Conservation (phyloP, 2,329 filamentous ascomycete species). For the Verticillium longisporum region DNA sequence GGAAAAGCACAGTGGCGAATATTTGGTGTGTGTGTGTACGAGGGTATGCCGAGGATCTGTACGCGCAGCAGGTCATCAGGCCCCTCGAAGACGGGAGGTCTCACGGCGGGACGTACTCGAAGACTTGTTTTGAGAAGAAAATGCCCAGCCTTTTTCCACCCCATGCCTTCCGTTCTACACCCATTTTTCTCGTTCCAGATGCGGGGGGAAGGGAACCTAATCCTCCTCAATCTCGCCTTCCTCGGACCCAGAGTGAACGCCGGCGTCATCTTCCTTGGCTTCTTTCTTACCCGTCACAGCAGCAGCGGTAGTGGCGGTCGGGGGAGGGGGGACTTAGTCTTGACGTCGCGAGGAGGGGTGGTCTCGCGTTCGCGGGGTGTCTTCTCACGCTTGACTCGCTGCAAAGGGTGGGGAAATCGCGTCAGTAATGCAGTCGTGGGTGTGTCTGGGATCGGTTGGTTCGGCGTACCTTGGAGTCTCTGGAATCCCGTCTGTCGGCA, state of each 20-base stretch:
- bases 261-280: slow-evolving; percentile 48
- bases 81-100: neutral
- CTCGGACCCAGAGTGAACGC: slow-evolving; percentile 80
- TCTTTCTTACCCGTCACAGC: slow-evolving; percentile 20
- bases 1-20: no score
- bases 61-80: slow-evolving; percentile 1
- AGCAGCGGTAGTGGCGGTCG: slow-evolving; percentile 17
- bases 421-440: slow-evolving; percentile 17
- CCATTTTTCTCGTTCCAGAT: neutral
- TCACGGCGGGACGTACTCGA: slow-evolving; percentile 1
- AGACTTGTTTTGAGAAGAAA: neutral
- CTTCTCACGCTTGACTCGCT: slow-evolving; percentile 54
- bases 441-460: neutral
- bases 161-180: neutral
- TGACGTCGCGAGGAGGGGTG: slow-evolving; percentile 51
- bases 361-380: slow-evolving; percentile 49
- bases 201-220: slow-evolving; percentile 21
- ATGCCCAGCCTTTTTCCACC: neutral
- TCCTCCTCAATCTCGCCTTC: slow-evolving; percentile 97
- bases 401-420: slow-evolving; percentile 3
- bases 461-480: slow-evolving; percentile 57
- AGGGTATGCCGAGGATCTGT: neutral
- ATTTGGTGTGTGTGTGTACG: neutral
- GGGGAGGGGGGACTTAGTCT: slow-evolving; percentile 51
- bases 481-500: slow-evolving; percentile 58